These are phyloP conservation scores for Kodamaea arcana DNA, from an alignment of 1,139 yeast species.

Conservation along the genomic window DNA sequence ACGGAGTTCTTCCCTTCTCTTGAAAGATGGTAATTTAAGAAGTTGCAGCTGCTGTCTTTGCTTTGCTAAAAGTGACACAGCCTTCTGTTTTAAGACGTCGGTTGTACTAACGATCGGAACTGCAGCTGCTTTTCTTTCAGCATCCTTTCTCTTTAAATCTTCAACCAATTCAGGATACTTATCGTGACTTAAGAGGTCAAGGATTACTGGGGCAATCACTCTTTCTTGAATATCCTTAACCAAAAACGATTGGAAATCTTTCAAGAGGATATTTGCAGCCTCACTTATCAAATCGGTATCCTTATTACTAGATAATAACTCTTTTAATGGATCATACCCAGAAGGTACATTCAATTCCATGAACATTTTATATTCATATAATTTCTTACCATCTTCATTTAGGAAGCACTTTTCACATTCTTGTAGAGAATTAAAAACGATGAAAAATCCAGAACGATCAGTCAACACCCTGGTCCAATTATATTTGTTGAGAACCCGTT, in stretches of 20 bases:
- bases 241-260: slow-evolving; percentile 61
- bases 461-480: slow-evolving; percentile 63
- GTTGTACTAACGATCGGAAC: slow-evolving; percentile 15
- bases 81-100: slow-evolving; percentile 17
- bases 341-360: slow-evolving; percentile 56
- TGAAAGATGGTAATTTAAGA: slow-evolving; percentile 41
- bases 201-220: slow-evolving; percentile 65
- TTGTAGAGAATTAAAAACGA: slow-evolving; percentile 59
- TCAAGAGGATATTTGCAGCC: slow-evolving; percentile 54
- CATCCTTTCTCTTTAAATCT: slow-evolving; percentile 39
- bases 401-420: slow-evolving; percentile 68
- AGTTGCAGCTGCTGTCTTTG: slow-evolving; percentile 14
- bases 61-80: slow-evolving; percentile 26
- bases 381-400: slow-evolving; percentile 59
- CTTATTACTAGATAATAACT: slow-evolving; percentile 2
- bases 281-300: slow-evolving; percentile 44
- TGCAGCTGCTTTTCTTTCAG: slow-evolving; percentile 20
- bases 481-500: slow-evolving; percentile 49
- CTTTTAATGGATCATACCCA: slow-evolving; percentile 16
- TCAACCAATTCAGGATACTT: slow-evolving; percentile 53
- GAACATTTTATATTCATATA: slow-evolving; percentile 45
- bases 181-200: slow-evolving; percentile 58
- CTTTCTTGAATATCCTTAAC: slow-evolving; percentile 74
- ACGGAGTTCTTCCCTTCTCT: slow-evolving; percentile 29
- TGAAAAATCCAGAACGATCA: slow-evolving; percentile 63